Evolutionary conservation across 2,329 filamentous ascomycete genomes (phyloP).

Genomic region (Alternaria arborescens): DNA sequence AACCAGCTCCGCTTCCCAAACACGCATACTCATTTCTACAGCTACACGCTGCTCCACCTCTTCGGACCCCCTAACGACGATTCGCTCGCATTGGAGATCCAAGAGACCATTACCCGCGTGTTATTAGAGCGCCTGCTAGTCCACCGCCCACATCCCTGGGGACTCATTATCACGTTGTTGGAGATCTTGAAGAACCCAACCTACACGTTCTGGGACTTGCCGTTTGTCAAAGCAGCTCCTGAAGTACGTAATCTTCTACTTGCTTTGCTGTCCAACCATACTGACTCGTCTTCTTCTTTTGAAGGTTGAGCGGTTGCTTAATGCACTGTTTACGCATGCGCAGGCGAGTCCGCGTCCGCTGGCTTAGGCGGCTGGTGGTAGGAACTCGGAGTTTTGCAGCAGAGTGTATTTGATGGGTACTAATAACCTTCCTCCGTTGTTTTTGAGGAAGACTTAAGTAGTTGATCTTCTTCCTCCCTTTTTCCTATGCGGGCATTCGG

Average conservation of each 20-base stretch:
- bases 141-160: constrained; percentile 95
- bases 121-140: constrained; percentile 87
- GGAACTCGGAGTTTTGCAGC: constrained; percentile 19
- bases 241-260: constrained; percentile 63
- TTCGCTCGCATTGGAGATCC: constrained; percentile 75
- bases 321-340: constrained; percentile 56
- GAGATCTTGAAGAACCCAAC: constrained; percentile 92
- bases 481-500: constrained; percentile 24
- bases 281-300: constrained; percentile 25
- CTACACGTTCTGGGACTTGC: constrained; percentile 90
- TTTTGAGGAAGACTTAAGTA: constrained; percentile 42
- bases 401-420: constrained; percentile 25
- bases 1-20: constrained; percentile 94
- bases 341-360: constrained; percentile 57
- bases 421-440: constrained; percentile 40
- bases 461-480: constrained; percentile 31
- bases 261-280: constrained; percentile 13
- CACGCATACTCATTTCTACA: constrained; percentile 91
- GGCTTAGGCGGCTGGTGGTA: constrained; percentile 30
- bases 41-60: constrained; percentile 81
- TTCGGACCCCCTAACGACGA: constrained; percentile 71
- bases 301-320: constrained; percentile 58
- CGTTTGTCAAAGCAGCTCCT: constrained; percentile 88
- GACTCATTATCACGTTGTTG: constrained; percentile 84
- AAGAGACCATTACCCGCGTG: constrained; percentile 89